Evolutionary conservation across 345 rosid genomes (phyloP).

Genomic region (Euphorbia peplus): DNA sequence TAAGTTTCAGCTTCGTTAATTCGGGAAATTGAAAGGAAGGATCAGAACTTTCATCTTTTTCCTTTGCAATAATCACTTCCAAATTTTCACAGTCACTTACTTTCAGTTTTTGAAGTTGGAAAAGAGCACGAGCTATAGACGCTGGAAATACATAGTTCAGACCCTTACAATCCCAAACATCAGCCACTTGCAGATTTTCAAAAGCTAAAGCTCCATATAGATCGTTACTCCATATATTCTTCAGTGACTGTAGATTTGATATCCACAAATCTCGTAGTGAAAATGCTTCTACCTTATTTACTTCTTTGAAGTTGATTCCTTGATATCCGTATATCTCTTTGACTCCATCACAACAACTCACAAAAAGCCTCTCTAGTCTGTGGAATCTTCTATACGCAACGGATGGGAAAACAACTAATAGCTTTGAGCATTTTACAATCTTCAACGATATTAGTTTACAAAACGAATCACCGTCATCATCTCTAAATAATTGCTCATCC

Average conservation of each 20-base stretch:
- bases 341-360: not conserved
- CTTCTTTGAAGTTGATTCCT: no score
- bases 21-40: constrained; percentile 15
- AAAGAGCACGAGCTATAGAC: constrained; percentile 7
- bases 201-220: not conserved
- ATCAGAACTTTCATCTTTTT: not conserved
- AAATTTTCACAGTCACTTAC: constrained; percentile 13
- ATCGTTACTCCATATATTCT: not conserved
- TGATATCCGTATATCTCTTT: constrained; percentile 9
- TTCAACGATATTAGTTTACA: not conserved
- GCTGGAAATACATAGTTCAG: not conserved
- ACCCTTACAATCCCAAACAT: not conserved
- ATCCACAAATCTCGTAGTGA: not conserved
- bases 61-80: constrained; percentile 20
- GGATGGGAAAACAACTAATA: constrained; percentile 5
- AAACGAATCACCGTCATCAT: not conserved
- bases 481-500: not conserved
- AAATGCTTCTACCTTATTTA: not conserved
- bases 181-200: not conserved
- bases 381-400: not conserved
- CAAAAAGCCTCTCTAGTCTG: not conserved
- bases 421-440: not conserved
- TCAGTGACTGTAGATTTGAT: not conserved
- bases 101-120: constrained; percentile 10
- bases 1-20: not conserved